Conservation (phyloP, 306 rosid species). For the Arachis hypogaea region DNA sequence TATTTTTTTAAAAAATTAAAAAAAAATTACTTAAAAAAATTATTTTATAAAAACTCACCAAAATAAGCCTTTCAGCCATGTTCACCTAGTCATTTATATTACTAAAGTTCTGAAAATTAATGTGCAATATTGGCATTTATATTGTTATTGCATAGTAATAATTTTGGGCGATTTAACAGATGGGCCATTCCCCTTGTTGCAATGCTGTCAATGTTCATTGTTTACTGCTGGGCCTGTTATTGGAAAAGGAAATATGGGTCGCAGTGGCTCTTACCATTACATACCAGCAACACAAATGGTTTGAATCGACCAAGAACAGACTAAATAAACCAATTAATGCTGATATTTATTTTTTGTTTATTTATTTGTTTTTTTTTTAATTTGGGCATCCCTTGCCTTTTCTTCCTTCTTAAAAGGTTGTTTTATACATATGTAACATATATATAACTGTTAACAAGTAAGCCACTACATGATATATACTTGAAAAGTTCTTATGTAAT, state of each 20-base stretch:
- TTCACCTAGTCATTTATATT: too few relatives aligned
- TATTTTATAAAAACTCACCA: too few relatives aligned
- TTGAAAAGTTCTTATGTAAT: too few relatives aligned
- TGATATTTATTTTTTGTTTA: too few relatives aligned
- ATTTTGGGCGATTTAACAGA: constrained; percentile 54
- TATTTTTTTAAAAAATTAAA: too few relatives aligned
- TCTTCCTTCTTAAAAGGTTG: constrained; percentile 4
- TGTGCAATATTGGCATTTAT: constrained; percentile 12
- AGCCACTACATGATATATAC: too few relatives aligned
- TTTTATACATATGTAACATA: background rate
- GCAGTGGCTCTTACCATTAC: constrained; percentile 72
- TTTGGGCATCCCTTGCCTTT: background rate
- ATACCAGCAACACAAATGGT: constrained; percentile 61
- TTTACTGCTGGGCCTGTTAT: constrained; percentile 81
- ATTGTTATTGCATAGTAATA: constrained; percentile 1
- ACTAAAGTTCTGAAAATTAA: too few relatives aligned
- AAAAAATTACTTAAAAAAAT: too few relatives aligned
- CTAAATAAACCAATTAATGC: constrained; percentile 33
- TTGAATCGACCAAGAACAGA: constrained; percentile 76
- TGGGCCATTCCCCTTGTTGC: constrained; percentile 93
- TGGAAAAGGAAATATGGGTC: constrained; percentile 74
- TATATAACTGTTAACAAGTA: too few relatives aligned
- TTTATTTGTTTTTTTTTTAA: too few relatives aligned
- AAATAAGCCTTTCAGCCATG: too few relatives aligned
- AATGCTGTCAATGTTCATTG: constrained; percentile 49